phyloP scores from a whole-genome alignment of 2,329 filamentous ascomycete genomes.

The Aspergillus sp. region DNA sequence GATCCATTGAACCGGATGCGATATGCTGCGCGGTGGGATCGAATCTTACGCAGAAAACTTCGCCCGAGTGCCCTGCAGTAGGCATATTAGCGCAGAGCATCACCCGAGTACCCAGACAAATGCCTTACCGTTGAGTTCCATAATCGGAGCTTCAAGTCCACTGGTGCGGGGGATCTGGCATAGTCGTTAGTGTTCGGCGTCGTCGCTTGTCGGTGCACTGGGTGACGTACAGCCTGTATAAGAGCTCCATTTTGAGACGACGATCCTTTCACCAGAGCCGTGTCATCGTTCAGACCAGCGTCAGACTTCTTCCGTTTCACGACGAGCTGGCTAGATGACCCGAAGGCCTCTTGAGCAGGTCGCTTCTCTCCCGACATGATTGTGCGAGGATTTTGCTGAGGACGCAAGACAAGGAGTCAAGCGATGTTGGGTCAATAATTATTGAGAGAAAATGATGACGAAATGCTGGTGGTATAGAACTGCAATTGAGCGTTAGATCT shows the following conservation, averaged over 20 bases:
- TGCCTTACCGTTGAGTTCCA: slow-evolving; percentile 74
- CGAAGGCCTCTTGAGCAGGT: slow-evolving; percentile 79
- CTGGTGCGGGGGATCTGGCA: slow-evolving; percentile 73
- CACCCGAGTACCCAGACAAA: no score
- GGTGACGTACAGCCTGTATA: slow-evolving; percentile 60
- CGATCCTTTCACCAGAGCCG: slow-evolving; percentile 57
- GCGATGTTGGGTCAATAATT: neutral
- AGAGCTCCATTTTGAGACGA: slow-evolving; percentile 58
- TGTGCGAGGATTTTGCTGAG: slow-evolving; percentile 2
- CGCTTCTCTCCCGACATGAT: slow-evolving; percentile 89
- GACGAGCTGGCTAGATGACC: slow-evolving; percentile 68
- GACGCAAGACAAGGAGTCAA: neutral
- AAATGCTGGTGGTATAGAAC: neutral
- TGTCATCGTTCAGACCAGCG: slow-evolving; percentile 52
- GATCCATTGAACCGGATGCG: slow-evolving; percentile 93
- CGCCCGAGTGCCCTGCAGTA: slow-evolving; percentile 62
- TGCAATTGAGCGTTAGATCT: slow-evolving; percentile 2
- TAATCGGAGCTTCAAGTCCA: slow-evolving; percentile 81
- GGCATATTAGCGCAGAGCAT: slow-evolving; percentile 1
- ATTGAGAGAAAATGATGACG: neutral
- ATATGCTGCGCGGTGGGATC: slow-evolving; percentile 84
- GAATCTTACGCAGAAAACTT: slow-evolving; percentile 88
- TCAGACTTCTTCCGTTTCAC: slow-evolving; percentile 86
- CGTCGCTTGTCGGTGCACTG: neutral
- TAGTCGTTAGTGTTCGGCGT: neutral